phyloP scores from a whole-genome alignment of 1,284 basidiomycete species.

The Pulchroboletus neoregius region DNA sequence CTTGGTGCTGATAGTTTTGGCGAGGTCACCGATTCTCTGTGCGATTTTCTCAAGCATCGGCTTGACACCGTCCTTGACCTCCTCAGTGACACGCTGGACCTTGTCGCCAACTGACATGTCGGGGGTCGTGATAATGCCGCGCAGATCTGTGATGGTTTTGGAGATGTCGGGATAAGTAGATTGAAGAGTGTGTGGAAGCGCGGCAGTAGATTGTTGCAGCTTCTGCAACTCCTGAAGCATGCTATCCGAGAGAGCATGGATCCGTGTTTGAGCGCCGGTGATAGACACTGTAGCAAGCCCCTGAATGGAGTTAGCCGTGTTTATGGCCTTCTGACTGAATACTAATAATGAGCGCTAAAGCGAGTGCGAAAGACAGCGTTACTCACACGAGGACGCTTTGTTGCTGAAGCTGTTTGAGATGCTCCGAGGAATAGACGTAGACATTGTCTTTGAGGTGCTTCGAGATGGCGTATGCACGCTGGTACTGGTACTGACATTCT shows the following conservation, averaged over 20 bases:
- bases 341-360: constrained; percentile 10
- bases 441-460: constrained; percentile 59
- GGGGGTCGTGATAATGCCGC: constrained; percentile 46
- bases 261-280: constrained; percentile 45
- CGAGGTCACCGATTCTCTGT: constrained; percentile 29
- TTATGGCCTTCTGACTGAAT: constrained; percentile 60
- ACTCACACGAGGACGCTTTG: constrained; percentile 64
- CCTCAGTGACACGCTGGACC: constrained; percentile 48
- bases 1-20: constrained; percentile 26
- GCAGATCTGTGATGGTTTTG: constrained; percentile 48
- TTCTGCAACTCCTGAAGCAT: constrained; percentile 63
- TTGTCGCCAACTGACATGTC: constrained; percentile 60
- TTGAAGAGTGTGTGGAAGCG: constrained; percentile 55
- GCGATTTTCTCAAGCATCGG: constrained; percentile 48
- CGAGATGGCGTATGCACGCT: constrained; percentile 64
- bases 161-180: constrained; percentile 48
- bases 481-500: constrained; percentile 65
- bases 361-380: background rate
- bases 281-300: constrained; percentile 53
- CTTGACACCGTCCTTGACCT: constrained; percentile 54
- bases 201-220: constrained; percentile 55
- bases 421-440: constrained; percentile 62
- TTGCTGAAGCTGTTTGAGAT: constrained; percentile 65
- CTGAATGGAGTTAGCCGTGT: constrained; percentile 62
- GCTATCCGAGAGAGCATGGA: constrained; percentile 56